Evolutionary conservation across 176 grass and related monocot genomes (phyloP), one percentile per base, ranked within the genome.

Genomic region (Rhynchospora pubera): DNA sequence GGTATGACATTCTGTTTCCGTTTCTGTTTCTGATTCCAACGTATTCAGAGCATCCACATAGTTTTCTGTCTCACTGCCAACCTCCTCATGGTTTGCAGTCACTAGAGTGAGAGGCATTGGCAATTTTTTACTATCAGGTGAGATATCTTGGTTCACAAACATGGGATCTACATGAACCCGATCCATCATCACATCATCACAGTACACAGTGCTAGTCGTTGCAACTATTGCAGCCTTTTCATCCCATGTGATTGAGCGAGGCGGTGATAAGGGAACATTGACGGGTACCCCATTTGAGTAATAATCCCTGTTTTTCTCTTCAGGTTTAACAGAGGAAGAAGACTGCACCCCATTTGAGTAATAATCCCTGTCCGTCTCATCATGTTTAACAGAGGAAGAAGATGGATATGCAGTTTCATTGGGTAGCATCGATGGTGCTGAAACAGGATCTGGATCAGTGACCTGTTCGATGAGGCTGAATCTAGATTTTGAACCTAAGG

Each of bases 11-110:
- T 90, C 96, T 67, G 47, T 16, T 84, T 99, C 96, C 45, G 89
- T 90, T 79, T 99, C 93, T 84, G 93, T 87, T 86, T 99, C 96
- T 32, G 92, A 95, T 84, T 99, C 96, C 78, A 95, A 79, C 47
- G 87, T 99, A 45, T 93, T 95, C 42, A 93, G 85, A 85, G 96
- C 96, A 90, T 99, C 96, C 80, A 95, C 76, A 80, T 95, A 99
- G 82, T 91, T 95, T 26, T 99, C 96, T 62, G 89, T 59, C 85
- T 95, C 96, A 90, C 91, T 86, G 76, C 83, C 72, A 47, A 89
- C 83, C 81, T 90, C 91, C 82, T 95, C 93, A 73, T 44, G 66
- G 78, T 86, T 61, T 62, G 58, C 57, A 65, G 44, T 95, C 30
- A 86, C 65, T 79, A 81, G 63, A 84, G 85, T 89, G 52, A 79